Base-by-base conservation (phyloP, 1,284 basidiomycete species). In the Wolfiporia cocos region DNA sequence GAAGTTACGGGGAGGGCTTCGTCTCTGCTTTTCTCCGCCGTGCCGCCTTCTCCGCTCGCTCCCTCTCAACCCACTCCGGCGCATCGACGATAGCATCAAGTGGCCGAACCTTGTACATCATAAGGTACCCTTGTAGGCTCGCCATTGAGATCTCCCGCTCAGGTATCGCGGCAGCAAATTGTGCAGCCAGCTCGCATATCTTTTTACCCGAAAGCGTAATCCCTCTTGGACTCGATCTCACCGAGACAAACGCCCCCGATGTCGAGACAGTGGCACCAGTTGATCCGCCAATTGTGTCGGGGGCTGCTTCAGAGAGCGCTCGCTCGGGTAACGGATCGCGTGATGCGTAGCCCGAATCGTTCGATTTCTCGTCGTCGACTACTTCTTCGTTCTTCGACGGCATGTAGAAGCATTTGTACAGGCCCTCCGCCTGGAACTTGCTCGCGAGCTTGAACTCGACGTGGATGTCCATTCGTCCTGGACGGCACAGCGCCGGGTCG, bases 401-500 rank as follows among this genome's bases (percentile, higher is more conserved):
- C 4, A 75, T 60, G 54, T 81, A 88, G 65, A 89, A 88, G 41
- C 73, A 68, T 34, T 65, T 69, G 61, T 78, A 88, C 3, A 88
- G 63, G 50, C 79, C 73, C 26, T 62, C 61, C 2, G 79, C 81
- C 54, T 88, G 84, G 61, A 71, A 76, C 43, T 66, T 71, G 55
- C 79, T 83, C 7, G 86, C 79, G 20, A 78, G 67, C 51, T 73
- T 73, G 62, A 87, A 88, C 52, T 86, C 76, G 42, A 89, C 65
- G 52, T 86, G 82, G 14, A 87, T 53, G 56, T 89, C 86, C 74
- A 88, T 82, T 4, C 86, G 77, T 26, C 86, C 86, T 2, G 86
- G 81, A n/a, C 86, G 75, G 49, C 74, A 76, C 18, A 88, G 69
- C 1, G 86, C 86, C 2, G 81, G 70, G 49, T 88, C 86, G 17